A percentile compares a stretch with the other conserved stretches of the same genome.
phyloP scores from a whole-genome alignment of 208 protist genomes.

The Trypanosoma grayi region DNA sequence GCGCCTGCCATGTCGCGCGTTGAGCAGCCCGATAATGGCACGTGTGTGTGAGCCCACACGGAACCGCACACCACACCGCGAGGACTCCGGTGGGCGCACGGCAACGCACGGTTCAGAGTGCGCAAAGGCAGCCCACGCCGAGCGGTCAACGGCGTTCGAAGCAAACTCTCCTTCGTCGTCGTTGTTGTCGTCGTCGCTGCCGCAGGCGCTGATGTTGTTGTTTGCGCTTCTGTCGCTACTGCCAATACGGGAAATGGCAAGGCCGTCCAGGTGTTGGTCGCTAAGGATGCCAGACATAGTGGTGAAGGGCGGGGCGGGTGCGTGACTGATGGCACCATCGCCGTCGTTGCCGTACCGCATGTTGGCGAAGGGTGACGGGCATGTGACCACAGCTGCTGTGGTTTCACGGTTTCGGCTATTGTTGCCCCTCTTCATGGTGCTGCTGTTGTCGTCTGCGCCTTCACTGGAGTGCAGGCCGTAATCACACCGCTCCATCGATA shows the following conservation, averaged over 20 bases:
- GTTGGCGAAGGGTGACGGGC: conserved; percentile 2
- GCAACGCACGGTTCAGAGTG: conserved; percentile 6
- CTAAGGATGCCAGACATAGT: conserved; percentile 6
- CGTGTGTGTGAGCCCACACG: background rate
- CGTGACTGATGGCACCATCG: background rate
- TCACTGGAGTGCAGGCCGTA: background rate
- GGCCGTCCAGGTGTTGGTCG: conserved; percentile 1
- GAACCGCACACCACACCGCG: conserved; percentile 3
- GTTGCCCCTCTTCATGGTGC: background rate
- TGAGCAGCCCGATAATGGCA: conserved; percentile 1
- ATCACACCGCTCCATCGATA: background rate
- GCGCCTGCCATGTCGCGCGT: too few species aligned
- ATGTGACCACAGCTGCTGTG: background rate
- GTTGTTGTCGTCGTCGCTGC: too few species aligned
- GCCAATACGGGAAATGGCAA: conserved; percentile 6
- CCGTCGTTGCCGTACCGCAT: background rate
- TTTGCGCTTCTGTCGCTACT: background rate
- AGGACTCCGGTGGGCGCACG: background rate
- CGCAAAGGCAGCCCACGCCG: conserved; percentile 2
- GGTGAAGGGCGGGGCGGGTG: background rate
- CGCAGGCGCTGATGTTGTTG: too few species aligned
- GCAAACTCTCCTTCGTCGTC: too few species aligned
- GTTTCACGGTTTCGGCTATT: background rate
- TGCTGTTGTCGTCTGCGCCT: background rate
- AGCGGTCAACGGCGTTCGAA: background rate